Conservation (phyloP, 352 stramenopile species). For the Globisporangium radiosum region DNA sequence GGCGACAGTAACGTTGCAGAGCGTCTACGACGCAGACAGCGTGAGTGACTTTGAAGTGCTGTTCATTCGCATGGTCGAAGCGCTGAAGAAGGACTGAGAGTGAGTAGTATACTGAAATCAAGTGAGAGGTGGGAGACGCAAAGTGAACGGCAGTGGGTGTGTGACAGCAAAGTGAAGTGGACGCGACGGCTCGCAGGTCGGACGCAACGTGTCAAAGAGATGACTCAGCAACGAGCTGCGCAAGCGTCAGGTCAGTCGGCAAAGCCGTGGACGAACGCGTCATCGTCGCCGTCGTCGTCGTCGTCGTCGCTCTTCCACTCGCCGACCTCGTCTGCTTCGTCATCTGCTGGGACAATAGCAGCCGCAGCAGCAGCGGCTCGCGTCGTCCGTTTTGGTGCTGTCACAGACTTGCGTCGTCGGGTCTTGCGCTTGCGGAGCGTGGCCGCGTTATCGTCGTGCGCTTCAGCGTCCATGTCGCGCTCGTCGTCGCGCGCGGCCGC, state of each 20-base stretch:
- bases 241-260: conserved; percentile 1
- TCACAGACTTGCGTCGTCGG: conserved; percentile 26
- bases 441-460: conserved; percentile 17
- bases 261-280: conserved; percentile 13
- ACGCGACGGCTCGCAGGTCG: too few species aligned
- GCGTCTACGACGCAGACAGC: conserved; percentile 29
- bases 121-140: too few species aligned
- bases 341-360: too few species aligned
- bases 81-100: conserved; percentile 15
- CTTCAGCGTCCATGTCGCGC: conserved; percentile 61
- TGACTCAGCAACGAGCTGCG: neutral
- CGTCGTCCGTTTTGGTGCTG: conserved; percentile 11
- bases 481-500: conserved; percentile 53
- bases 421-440: conserved; percentile 15
- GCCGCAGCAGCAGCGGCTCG: conserved; percentile 8
- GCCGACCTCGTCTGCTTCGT: too few species aligned
- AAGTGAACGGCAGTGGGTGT: too few species aligned
- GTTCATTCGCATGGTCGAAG: conserved; percentile 63
- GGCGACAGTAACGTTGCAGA: conserved; percentile 23
- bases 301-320: neutral
- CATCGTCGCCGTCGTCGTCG: conserved; percentile 12
- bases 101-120: too few species aligned
- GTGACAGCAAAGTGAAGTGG: too few species aligned
- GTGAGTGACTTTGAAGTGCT: conserved; percentile 48
- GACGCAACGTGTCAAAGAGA: too few species aligned